Conservation (phyloP, 2,329 filamentous ascomycete genomes). For the Hypoxylon sp. region DNA sequence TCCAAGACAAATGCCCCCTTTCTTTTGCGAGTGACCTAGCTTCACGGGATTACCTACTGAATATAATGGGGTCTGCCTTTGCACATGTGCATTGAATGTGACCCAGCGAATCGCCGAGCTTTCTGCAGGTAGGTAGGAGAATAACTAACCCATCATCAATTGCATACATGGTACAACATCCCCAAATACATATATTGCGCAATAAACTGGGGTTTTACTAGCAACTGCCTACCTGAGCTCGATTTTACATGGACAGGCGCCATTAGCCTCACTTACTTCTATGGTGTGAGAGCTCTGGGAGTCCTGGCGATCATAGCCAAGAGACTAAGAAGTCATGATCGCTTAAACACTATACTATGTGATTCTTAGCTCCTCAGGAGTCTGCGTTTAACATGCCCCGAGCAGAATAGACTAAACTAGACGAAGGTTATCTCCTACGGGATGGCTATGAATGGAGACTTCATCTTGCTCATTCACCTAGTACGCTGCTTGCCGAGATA, state of each 20-base stretch:
- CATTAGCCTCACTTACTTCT: neutral
- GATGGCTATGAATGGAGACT: conserved; percentile 23
- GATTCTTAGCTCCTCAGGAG: conserved; percentile 12
- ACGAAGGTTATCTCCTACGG: conserved; percentile 11
- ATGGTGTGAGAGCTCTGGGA: conserved; percentile 14
- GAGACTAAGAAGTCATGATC: conserved; percentile 23
- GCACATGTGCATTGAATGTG: conserved; percentile 36
- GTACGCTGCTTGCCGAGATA: conserved; percentile 39
- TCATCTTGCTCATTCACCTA: conserved; percentile 33
- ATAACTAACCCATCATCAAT: conserved; percentile 13
- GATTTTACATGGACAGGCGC: conserved; percentile 15
- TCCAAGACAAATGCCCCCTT: conserved; percentile 38
- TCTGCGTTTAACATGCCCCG: conserved; percentile 29
- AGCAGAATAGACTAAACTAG: conserved; percentile 31
- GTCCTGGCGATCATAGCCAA: conserved; percentile 15
- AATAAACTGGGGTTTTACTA: conserved; percentile 13
- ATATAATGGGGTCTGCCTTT: conserved; percentile 36
- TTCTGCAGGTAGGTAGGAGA: conserved; percentile 25
- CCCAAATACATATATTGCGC: conserved; percentile 31
- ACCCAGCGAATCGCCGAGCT: conserved; percentile 39
- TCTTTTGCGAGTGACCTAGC: conserved; percentile 41
- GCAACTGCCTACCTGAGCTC: neutral
- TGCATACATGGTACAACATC: conserved; percentile 27
- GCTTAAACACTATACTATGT: conserved; percentile 3
- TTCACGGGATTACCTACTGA: conserved; percentile 36